A percentile compares a stretch with the other conserved stretches of the same genome.
Evolutionary conservation across 768 basidiomycete species (phyloP).

Genomic region (Hydnomerulius pinastri): DNA sequence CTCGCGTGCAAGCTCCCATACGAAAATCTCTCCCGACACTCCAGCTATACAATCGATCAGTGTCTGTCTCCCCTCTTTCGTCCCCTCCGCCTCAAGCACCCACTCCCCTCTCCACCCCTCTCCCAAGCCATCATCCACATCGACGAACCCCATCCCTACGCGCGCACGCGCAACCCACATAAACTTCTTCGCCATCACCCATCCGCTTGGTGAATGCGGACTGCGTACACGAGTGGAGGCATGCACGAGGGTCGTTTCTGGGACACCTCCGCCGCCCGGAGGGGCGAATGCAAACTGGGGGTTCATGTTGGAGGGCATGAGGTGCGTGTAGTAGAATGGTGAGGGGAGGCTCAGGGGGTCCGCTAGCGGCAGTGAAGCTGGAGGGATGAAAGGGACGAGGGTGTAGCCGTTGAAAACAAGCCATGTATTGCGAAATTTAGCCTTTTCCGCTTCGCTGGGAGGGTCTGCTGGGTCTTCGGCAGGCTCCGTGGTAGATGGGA

Average conservation of each 20-base stretch:
- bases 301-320: conserved; percentile 42
- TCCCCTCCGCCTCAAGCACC: conserved; percentile 80
- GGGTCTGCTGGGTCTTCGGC: conserved; percentile 24
- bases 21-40: conserved; percentile 34
- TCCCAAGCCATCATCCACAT: conserved; percentile 45
- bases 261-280: conserved; percentile 35
- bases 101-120: conserved; percentile 79
- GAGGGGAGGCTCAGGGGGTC: conserved; percentile 68
- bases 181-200: conserved; percentile 59
- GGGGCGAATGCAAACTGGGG: conserved; percentile 30
- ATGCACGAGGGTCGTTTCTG: conserved; percentile 49
- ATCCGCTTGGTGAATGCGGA: conserved; percentile 60
- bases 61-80: conserved; percentile 58
- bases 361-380: conserved; percentile 48
- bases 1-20: conserved; percentile 63
- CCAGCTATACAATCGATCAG: conserved; percentile 55
- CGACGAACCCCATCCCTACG: conserved; percentile 38
- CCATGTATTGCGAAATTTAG: conserved; percentile 50
- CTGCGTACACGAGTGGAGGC: conserved; percentile 47
- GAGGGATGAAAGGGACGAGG: conserved; percentile 63
- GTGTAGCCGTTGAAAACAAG: conserved; percentile 68
- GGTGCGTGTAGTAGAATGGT: conserved; percentile 76
- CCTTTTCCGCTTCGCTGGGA: conserved; percentile 17
- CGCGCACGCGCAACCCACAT: conserved; percentile 64
- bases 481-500: conserved; percentile 46